Base-by-base conservation (phyloP, 129 eudicot genomes). In the Cynara cardunculus region DNA sequence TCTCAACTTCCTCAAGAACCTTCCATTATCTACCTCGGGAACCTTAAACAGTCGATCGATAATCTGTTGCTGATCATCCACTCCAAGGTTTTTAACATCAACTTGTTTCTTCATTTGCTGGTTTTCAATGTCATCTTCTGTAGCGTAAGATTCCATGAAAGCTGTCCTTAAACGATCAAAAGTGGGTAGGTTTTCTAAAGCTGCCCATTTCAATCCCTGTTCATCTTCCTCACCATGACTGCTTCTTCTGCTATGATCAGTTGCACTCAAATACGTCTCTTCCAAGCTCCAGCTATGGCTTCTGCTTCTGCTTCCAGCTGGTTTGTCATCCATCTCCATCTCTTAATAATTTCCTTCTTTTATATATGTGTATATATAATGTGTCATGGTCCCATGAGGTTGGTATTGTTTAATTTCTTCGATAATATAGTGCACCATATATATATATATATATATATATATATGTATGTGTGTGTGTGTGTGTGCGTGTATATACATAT, bases 1-100 rank as follows among this genome's bases (percentile, higher is more conserved):
- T 68, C 91, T 85, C 27, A 89, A 73, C 79, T 89, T 89, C 25
- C 56, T 83, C 77, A 93, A 77, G 78, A 93, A 81, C 88, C 87
- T 88, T 77, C 79, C 92, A 76, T 91, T 93, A 76, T 93, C 98
- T 26, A 89, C 91, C 84, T 93, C 97, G 22, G 89, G 85, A 83
- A 91, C 97, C 81, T 75, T 89, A 78, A 93, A 86, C 75, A 89
- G 24, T 22, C 80, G 64, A 44, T 89, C 88, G 30, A 93, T 82
- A 79, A 93, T 85, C 19, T 86, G 88, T 39, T 83, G 93, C 1
- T 91, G 82, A 13, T 89, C 92, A 32, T 81, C 82, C 30, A 78
- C 41, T 67, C 80, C 79, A 65, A 88, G 87, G 32, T 90, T 39
- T 67, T 82, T 80, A 28, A 90, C 90, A 82, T 88, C 89, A 74